Conservation (phyloP, 495 filamentous ascomycete species). For the Talaromyces thailandensis region DNA sequence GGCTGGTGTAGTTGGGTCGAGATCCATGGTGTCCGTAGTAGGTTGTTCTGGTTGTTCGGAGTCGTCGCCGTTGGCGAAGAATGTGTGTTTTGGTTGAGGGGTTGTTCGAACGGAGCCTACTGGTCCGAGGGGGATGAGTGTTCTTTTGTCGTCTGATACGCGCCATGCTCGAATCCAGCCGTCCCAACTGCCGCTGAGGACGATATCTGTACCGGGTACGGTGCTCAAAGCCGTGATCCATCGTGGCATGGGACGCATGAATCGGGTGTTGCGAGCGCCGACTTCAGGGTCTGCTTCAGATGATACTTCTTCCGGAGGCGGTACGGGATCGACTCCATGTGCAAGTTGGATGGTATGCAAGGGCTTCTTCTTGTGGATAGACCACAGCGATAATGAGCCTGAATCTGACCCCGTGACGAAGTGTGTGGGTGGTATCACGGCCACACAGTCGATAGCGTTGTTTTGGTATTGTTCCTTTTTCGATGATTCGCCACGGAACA, state of each 20-base stretch:
- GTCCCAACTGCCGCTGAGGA: conserved; percentile 91
- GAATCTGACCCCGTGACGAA: conserved; percentile 94
- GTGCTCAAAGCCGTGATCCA: conserved; percentile 86
- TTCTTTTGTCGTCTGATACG: conserved; percentile 73
- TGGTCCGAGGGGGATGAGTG: conserved; percentile 60
- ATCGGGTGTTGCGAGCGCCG: conserved; percentile 44
- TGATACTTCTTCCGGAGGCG: conserved; percentile 57
- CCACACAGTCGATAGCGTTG: conserved; percentile 82
- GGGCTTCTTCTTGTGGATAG: conserved; percentile 87
- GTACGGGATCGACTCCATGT: conserved; percentile 66
- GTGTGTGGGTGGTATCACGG: conserved; percentile 78
- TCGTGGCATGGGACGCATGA: conserved; percentile 46
- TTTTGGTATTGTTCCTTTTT: conserved; percentile 52
- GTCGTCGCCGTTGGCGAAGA: conserved; percentile 8
- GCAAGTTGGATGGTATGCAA: conserved; percentile 70
- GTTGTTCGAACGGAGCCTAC: conserved; percentile 37
- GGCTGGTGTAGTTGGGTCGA: conserved; percentile 9
- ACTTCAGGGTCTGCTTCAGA: conserved; percentile 56
- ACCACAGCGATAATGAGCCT: conserved; percentile 80
- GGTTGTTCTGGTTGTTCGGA: conserved; percentile 23
- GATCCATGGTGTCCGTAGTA: conserved; percentile 15
- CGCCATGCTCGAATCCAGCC: conserved; percentile 79
- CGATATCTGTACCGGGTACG: conserved; percentile 77
- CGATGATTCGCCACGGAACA: conserved; percentile 75
- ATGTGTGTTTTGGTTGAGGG: conserved; percentile 2